Evolutionary conservation across 1,139 yeast species (phyloP), one percentile per base, ranked within the genome.

Genomic region (Meyerozyma sp.): DNA sequence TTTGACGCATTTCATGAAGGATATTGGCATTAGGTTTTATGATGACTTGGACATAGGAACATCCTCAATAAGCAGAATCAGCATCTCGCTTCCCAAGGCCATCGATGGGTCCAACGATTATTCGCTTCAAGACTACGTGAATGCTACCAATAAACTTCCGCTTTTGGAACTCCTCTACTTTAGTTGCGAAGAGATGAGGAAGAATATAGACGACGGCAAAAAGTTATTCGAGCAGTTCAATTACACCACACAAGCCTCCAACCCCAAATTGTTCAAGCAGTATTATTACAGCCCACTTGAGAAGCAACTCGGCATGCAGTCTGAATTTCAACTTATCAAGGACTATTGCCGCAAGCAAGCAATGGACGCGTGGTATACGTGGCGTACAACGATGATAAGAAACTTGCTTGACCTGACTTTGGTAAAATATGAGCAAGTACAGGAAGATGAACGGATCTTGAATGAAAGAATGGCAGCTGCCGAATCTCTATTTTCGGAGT

Each of bases 311-410:
- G 56, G 58, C 7, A 63, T 78, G 59, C 71, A 70, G 42, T 64
- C 70, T 25, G 65, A 69, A 39, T 66, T 80, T 42, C 72, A 68
- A 35, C 55, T 70, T 25, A 59, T 79, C 42, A 77, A 77, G 54
- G 79, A 75, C 42, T 71, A 58, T 46, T 66, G 83, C 3, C 65
- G 82, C 29, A 68, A 66, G 35, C 75, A 75, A 52, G 77, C 84
- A 3, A 70, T 66, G 45, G 69, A 68, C 20, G 73, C 75, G 1
- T 81, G 84, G 84, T 79, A 77, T 51, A 72, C 66, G 35, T 80
- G 85, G 85, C 59, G 84, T 48, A 58, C 64, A n/a, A 74, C 75
- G 46, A 58, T 79, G 36, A 60, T 75, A 1, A 46, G 50, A 46
- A 68, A 61, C 41, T 61, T 78, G 20, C 52, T 70, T 32, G 58